A percentile compares a stretch with the other conserved stretches of the same genome.
Evolutionary conservation across 2,329 filamentous ascomycete species (phyloP).

Genomic region (Penicillium palitans): DNA sequence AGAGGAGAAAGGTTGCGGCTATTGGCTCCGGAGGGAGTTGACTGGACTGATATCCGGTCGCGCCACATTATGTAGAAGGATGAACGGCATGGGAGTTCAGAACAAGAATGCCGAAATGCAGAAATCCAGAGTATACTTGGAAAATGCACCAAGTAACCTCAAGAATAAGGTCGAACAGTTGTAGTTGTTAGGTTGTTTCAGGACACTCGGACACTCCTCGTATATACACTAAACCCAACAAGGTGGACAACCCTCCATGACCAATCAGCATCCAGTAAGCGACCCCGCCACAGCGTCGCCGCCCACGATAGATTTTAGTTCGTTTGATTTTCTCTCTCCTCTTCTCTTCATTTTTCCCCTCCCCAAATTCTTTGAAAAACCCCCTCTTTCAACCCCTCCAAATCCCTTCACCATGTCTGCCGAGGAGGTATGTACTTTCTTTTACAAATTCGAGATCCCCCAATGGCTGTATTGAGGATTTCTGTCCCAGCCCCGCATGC

Average conservation of each 20-base stretch:
- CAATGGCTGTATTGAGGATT: slow-evolving; percentile 19
- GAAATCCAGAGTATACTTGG: neutral
- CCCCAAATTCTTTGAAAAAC: slow-evolving; percentile 26
- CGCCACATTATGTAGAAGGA: slow-evolving; percentile 69
- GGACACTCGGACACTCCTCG: slow-evolving; percentile 15
- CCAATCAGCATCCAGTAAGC: slow-evolving; percentile 6
- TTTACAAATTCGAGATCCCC: slow-evolving; percentile 1
- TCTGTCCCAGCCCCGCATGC: slow-evolving; percentile 33
- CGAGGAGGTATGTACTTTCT: slow-evolving; percentile 60
- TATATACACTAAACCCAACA: slow-evolving; percentile 28
- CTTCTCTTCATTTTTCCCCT: slow-evolving; percentile 30
- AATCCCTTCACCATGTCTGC: slow-evolving; percentile 58
- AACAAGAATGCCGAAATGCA: neutral
- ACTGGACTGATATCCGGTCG: slow-evolving; percentile 76
- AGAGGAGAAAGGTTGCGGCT: slow-evolving; percentile 69
- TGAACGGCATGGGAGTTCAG: slow-evolving; percentile 8
- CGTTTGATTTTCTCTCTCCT: slow-evolving; percentile 25
- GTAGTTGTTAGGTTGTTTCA: slow-evolving; percentile 1
- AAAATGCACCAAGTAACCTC: neutral
- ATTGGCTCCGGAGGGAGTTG: slow-evolving; percentile 62
- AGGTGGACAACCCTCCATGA: slow-evolving; percentile 25
- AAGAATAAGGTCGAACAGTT: neutral
- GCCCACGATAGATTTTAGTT: slow-evolving; percentile 14
- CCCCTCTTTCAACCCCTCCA: slow-evolving; percentile 23
- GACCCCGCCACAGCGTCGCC: slow-evolving; percentile 11